phyloP scores from a whole-genome alignment of 352 stramenopile genomes.

The Phytopythium montanum region DNA sequence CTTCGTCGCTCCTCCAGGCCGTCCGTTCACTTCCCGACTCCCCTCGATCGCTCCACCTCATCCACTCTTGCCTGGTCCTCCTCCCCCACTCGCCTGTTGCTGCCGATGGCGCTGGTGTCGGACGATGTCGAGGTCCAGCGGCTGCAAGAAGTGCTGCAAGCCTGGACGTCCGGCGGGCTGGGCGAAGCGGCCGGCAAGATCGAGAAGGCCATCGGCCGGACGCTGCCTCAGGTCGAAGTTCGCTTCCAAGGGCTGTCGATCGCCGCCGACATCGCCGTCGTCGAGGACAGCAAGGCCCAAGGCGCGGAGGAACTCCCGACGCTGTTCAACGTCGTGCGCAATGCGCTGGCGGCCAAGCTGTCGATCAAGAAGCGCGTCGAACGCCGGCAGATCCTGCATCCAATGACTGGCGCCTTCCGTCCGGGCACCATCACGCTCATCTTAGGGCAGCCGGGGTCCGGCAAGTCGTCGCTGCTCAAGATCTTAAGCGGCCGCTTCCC shows the following conservation, averaged over 20 bases:
- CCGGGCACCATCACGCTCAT: slow-evolving; percentile 21
- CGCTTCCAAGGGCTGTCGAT: slow-evolving; percentile 28
- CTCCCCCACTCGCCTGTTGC: neutral
- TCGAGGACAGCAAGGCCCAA: slow-evolving; percentile 14
- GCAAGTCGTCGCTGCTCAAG: slow-evolving; percentile 26
- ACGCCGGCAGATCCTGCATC: slow-evolving; percentile 29
- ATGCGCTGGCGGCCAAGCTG: neutral
- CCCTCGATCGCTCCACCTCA: neutral
- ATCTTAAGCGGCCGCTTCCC: slow-evolving; percentile 28
- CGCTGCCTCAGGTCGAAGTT: slow-evolving; percentile 27
- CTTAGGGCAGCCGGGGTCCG: slow-evolving; percentile 17
- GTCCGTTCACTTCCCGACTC: neutral
- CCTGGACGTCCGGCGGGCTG: neutral
- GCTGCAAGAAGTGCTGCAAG: neutral
- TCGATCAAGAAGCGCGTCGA: slow-evolving; percentile 24
- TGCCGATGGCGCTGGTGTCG: neutral
- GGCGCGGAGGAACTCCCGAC: slow-evolving; percentile 26
- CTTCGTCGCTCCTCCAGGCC: too few species aligned
- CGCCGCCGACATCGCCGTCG: slow-evolving; percentile 19
- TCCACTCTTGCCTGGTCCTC: neutral
- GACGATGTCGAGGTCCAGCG: neutral
- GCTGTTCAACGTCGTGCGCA: slow-evolving; percentile 16
- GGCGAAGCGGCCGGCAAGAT: slow-evolving; percentile 6
- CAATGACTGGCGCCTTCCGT: slow-evolving; percentile 20
- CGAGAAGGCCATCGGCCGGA: slow-evolving; percentile 21